phyloP scores from a whole-genome alignment of 2,329 filamentous ascomycete species.

The Verticillium dahliae region DNA sequence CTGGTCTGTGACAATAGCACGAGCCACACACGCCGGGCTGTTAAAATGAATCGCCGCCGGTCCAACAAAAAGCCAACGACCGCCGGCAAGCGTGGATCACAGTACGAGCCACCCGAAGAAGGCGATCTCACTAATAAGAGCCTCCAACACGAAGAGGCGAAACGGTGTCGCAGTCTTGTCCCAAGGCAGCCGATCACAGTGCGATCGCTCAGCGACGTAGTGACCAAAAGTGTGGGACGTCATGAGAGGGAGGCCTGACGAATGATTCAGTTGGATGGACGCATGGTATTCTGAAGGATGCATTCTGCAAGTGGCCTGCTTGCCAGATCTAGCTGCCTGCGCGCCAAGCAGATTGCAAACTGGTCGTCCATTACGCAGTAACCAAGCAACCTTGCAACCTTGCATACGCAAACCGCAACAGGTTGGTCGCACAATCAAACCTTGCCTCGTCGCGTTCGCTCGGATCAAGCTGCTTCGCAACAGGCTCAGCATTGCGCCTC shows the following conservation, averaged over 20 bases:
- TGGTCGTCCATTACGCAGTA: background rate
- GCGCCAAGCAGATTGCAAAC: background rate
- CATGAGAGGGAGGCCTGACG: background rate
- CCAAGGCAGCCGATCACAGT: background rate
- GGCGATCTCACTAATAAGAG: too few relatives aligned
- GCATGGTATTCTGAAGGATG: background rate
- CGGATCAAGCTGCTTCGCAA: too few relatives aligned
- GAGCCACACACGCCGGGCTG: background rate
- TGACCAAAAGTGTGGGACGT: background rate
- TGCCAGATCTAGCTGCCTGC: background rate
- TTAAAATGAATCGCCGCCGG: background rate
- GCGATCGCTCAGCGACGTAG: background rate
- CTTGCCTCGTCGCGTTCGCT: too few relatives aligned
- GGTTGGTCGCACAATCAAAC: too few relatives aligned
- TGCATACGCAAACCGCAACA: too few relatives aligned
- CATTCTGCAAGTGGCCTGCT: background rate
- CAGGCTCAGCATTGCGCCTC: too few relatives aligned
- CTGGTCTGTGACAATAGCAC: background rate
- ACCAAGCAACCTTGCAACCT: too few relatives aligned
- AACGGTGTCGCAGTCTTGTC: background rate
- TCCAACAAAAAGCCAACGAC: background rate
- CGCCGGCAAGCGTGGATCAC: background rate
- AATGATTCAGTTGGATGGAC: background rate
- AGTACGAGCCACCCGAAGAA: background rate
- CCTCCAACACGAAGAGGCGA: background rate